Evolutionary conservation across 2,329 filamentous ascomycete genomes (phyloP), one percentile per base, ranked within the genome.

Genomic region (Ascochyta lentis): DNA sequence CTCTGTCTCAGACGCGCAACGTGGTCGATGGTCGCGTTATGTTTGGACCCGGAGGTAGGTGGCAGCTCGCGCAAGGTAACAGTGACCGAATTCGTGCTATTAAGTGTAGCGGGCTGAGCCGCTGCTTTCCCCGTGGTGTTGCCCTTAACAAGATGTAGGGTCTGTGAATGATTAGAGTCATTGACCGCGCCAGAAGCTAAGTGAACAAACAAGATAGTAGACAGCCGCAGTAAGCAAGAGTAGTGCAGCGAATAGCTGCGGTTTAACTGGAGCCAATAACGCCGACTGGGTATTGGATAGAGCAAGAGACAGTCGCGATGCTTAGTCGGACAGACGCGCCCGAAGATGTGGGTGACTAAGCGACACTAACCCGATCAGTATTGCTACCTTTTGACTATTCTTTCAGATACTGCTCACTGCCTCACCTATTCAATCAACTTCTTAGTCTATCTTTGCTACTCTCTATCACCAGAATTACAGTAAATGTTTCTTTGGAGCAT

Each of bases 261-360:
- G 44, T 44, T 44, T 49, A 33, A 31, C 37, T 37, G 39, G 16
- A 49, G 40, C 39, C 29, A 49, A 35, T 52, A 53, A 44, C 26
- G 49, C 44, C 15, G 44, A 45, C 31, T 52, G 44, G 27, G 33
- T 44, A 49, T 41, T 35, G 39, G 27, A 48, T 27, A 49, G 40
- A 37, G 49, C 45, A 40, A 49, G 39, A 44, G 39, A 38, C 37
- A 57, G 54, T 52, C 35, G 34, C 39, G 54, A 47, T 52, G 48
- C 42, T 45, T 43, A 37, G 38, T 41, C 40, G 53, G 41, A 43
- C 44, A 35, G 41, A 50, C n/a, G 40, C 26, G 38, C 26, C 27
- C 19, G 33, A 27, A 16, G 29, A 23, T 6, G 41, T 23, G 9
- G 16, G 13, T 54, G 54, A 58, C 49, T 58, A 58, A 58, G 45